These are phyloP conservation scores for Basidioascus undulatus DNA, from an alignment of 768 basidiomycete species.

Conservation along the genomic window DNA sequence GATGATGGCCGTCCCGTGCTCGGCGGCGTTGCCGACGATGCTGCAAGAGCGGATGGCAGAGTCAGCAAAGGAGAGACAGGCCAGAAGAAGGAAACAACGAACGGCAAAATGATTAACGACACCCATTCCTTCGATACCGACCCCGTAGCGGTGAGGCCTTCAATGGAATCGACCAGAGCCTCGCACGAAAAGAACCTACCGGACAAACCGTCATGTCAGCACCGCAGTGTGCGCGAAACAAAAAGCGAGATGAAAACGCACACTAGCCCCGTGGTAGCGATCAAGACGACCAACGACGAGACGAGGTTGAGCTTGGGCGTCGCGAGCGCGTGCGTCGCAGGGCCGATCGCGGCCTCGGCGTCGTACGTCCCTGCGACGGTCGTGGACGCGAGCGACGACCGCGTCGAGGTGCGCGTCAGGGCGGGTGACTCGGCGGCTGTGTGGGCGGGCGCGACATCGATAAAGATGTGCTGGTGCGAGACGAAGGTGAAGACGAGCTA, in stretches of 20 bases:
- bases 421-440: neutral
- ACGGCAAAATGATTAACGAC: constrained; percentile 25
- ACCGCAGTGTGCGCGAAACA: too few relatives aligned
- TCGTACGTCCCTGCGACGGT: neutral
- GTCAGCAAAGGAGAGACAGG: too few relatives aligned
- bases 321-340: constrained; percentile 14
- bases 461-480: constrained; percentile 27
- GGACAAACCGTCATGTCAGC: too few relatives aligned
- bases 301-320: constrained; percentile 19
- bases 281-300: constrained; percentile 18
- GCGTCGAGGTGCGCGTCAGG: neutral
- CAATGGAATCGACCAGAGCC: constrained; percentile 22
- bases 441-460: too few relatives aligned
- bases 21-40: too few relatives aligned
- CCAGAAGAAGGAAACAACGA: too few relatives aligned
- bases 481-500: constrained; percentile 32
- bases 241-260: too few relatives aligned
- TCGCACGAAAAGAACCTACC: constrained; percentile 26
- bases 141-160: constrained; percentile 22
- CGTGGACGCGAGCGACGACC: neutral
- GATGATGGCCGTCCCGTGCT: neutral
- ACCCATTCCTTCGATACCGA: constrained; percentile 25
- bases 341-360: constrained; percentile 5
- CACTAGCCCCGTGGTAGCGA: constrained; percentile 19
- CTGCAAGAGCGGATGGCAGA: too few relatives aligned